A percentile compares a stretch with the other conserved stretches of the same genome.
Evolutionary conservation across 495 filamentous ascomycete genomes (phyloP).

Genomic region (Niebla homalea): DNA sequence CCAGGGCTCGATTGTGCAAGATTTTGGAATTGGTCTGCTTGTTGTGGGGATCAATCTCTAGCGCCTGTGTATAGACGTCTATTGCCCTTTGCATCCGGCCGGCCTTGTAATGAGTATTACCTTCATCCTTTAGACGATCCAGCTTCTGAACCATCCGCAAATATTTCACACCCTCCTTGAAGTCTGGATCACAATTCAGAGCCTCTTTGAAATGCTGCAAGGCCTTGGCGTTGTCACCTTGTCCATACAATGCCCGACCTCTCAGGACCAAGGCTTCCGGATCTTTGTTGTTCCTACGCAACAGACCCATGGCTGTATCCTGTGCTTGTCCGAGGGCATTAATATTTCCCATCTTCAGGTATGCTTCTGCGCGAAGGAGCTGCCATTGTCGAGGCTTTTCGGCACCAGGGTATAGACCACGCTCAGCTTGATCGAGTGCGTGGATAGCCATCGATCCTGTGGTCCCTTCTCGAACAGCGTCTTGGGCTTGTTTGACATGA

Average conservation of each 20-base stretch:
- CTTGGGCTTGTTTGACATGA: slow-evolving; percentile 68
- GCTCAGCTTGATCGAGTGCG: slow-evolving; percentile 80
- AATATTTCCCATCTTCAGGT: slow-evolving; percentile 78
- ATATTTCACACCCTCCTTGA: slow-evolving; percentile 69
- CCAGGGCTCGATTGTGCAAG: slow-evolving; percentile 80
- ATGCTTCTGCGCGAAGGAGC: slow-evolving; percentile 84
- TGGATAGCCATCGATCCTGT: slow-evolving; percentile 82
- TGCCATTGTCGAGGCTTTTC: slow-evolving; percentile 82
- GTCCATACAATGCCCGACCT: slow-evolving; percentile 73
- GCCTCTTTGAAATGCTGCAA: slow-evolving; percentile 87
- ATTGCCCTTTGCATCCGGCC: slow-evolving; percentile 65
- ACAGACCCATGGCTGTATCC: slow-evolving; percentile 74
- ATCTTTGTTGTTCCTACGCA: slow-evolving; percentile 77
- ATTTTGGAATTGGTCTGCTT: slow-evolving; percentile 91
- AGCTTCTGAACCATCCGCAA: slow-evolving; percentile 77
- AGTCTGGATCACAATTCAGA: slow-evolving; percentile 82
- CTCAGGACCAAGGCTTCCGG: slow-evolving; percentile 87
- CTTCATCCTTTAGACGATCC: slow-evolving; percentile 87
- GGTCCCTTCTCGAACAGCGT: slow-evolving; percentile 56
- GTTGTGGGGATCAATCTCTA: slow-evolving; percentile 80
- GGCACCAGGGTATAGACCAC: slow-evolving; percentile 57
- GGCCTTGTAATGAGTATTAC: slow-evolving; percentile 79
- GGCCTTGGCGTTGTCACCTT: slow-evolving; percentile 90
- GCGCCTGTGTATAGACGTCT: slow-evolving; percentile 68
- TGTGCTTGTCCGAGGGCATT: slow-evolving; percentile 86